Percentiles rank a stretch among this genome's conserved stretches.
Evolutionary conservation across 371 early-diverging fungal genomes (phyloP).

Genomic region (Mucor piriformis): DNA sequence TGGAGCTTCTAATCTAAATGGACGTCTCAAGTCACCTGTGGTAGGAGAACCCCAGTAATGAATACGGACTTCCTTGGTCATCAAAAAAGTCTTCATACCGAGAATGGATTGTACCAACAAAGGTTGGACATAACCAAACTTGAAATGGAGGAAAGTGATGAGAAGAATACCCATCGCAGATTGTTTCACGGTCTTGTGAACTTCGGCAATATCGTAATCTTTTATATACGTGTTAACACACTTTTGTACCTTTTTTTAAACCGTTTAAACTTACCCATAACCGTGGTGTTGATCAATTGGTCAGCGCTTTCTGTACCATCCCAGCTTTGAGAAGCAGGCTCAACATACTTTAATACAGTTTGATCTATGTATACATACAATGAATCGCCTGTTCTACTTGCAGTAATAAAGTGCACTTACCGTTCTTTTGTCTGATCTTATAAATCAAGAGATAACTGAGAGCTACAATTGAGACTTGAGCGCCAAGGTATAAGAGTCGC

Average conservation of each 20-base stretch:
- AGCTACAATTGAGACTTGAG: conserved; percentile 32
- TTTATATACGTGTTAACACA: background rate
- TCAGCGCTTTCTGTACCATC: conserved; percentile 39
- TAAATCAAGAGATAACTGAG: conserved; percentile 34
- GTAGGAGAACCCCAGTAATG: conserved; percentile 67
- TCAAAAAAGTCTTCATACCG: conserved; percentile 65
- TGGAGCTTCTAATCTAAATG: conserved; percentile 72
- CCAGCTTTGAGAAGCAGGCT: conserved; percentile 40
- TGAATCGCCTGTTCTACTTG: background rate
- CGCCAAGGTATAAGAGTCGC: conserved; percentile 31
- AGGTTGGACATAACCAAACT: conserved; percentile 86
- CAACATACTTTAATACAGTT: conserved; percentile 46
- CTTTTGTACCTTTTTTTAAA: background rate
- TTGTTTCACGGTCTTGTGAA: conserved; percentile 70
- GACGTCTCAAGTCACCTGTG: conserved; percentile 75
- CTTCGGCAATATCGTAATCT: conserved; percentile 81
- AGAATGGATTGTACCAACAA: conserved; percentile 79
- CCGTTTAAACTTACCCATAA: conserved; percentile 42
- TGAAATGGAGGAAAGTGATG: conserved; percentile 77
- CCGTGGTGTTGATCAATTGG: conserved; percentile 38
- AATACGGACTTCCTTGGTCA: conserved; percentile 70
- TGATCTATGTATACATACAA: conserved; percentile 23
- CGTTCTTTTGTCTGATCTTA: conserved; percentile 39
- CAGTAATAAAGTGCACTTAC: conserved; percentile 23
- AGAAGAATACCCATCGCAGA: conserved; percentile 67